These are phyloP conservation scores for Kodamaea nitidulidarum DNA, from an alignment of 805 yeast species.

Conservation along the genomic window DNA sequence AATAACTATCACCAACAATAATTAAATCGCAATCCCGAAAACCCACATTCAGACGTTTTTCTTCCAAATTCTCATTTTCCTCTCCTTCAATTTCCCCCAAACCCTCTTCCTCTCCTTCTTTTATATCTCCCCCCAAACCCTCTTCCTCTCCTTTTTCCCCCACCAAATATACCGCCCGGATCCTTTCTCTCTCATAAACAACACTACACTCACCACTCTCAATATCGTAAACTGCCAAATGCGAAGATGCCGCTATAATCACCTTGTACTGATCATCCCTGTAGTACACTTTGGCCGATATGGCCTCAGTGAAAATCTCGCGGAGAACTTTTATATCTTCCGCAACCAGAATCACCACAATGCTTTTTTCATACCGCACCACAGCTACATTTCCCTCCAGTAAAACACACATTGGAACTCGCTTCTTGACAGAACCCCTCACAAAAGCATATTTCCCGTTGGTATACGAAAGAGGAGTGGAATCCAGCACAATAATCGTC, in stretches of 20 bases:
- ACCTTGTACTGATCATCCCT: slow-evolving; percentile 2
- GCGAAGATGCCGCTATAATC: slow-evolving; percentile 5
- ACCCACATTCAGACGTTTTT: no score
- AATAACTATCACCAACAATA: no score
- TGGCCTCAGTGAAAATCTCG: neutral
- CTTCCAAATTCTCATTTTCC: no score
- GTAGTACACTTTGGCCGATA: neutral
- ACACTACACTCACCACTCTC: slow-evolving; percentile 4
- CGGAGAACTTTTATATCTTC: slow-evolving; percentile 1
- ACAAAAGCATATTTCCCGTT: neutral
- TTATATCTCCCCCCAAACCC: neutral
- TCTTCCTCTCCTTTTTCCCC: neutral
- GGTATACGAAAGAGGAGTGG: neutral
- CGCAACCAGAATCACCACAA: neutral
- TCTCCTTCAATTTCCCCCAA: no score
- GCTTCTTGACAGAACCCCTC: neutral
- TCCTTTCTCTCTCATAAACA: slow-evolving; percentile 1
- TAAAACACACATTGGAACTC: neutral
- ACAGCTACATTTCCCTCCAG: slow-evolving; percentile 1
- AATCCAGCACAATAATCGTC: neutral
- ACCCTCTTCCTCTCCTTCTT: no score
- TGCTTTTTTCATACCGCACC: slow-evolving; percentile 2
- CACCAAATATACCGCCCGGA: slow-evolving; percentile 2
- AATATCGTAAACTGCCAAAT: slow-evolving; percentile 6
- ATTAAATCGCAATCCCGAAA: no score